phyloP scores from a whole-genome alignment of 352 stramenopile genomes.

The Aphanomyces cochlioides region DNA sequence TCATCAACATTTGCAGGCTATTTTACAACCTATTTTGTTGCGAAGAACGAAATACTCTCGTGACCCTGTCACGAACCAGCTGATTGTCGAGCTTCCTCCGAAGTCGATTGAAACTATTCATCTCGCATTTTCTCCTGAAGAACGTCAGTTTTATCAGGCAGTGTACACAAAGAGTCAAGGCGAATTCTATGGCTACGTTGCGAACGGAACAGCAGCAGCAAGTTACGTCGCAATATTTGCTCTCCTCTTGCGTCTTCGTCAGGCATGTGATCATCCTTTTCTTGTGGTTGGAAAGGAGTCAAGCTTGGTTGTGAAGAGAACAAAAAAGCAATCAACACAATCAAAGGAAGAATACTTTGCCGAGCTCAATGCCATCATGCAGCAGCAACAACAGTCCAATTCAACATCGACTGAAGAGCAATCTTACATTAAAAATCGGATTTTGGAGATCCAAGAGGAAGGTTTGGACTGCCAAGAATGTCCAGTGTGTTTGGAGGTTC shows the following conservation, averaged over 20 bases:
- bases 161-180: constrained; percentile 80
- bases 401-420: constrained; percentile 1
- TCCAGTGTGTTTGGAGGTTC: constrained; percentile 78
- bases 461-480: constrained; percentile 78
- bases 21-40: constrained; percentile 73
- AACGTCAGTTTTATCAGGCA: constrained; percentile 83
- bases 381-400: background rate
- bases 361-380: constrained; percentile 16
- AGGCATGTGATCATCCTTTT: constrained; percentile 88
- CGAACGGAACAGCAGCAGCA: constrained; percentile 58
- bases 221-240: constrained; percentile 89
- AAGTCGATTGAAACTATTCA: constrained; percentile 66
- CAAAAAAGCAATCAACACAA: background rate
- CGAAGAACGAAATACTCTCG: constrained; percentile 81
- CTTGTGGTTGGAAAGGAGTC: constrained; percentile 54
- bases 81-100: constrained; percentile 63
- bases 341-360: constrained; percentile 21
- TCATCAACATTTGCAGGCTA: constrained; percentile 5
- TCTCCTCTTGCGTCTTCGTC: constrained; percentile 78
- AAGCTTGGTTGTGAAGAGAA: background rate
- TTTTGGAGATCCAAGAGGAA: constrained; percentile 64
- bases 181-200: constrained; percentile 86
- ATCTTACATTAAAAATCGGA: constrained; percentile 24
- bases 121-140: constrained; percentile 66
- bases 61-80: constrained; percentile 53